Evolutionary conservation across 2,329 filamentous ascomycete species (phyloP).

Genomic region (Sporothrix inflata): DNA sequence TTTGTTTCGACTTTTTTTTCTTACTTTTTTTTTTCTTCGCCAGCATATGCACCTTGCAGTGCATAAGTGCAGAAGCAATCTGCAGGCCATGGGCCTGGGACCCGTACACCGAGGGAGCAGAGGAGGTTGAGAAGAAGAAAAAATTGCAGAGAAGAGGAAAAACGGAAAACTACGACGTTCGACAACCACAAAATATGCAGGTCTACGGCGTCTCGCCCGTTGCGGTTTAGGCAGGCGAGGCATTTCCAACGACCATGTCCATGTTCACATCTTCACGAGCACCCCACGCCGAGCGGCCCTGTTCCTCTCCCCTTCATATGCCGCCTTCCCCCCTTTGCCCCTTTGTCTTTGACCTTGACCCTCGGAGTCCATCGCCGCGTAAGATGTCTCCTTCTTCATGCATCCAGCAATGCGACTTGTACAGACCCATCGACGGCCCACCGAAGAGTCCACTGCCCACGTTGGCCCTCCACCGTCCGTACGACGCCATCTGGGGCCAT

Average conservation of each 20-base stretch:
- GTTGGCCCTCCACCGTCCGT: slow-evolving; percentile 4
- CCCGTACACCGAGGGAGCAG: not conserved
- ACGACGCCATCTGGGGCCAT: not conserved
- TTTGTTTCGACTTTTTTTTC: not conserved
- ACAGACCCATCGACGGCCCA: not conserved
- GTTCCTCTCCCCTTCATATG: not conserved
- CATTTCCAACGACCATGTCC: not conserved
- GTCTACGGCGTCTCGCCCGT: slow-evolving; percentile 15
- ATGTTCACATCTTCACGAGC: not conserved
- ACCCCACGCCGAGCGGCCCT: not conserved
- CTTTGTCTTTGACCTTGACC: not conserved
- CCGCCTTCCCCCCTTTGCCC: not conserved
- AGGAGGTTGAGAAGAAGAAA: not conserved
- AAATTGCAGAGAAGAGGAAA: not conserved
- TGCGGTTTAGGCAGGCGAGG: slow-evolving; percentile 1
- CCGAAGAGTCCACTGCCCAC: slow-evolving; percentile 16
- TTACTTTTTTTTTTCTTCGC: not conserved
- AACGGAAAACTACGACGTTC: too few species aligned
- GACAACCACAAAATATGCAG: not conserved
- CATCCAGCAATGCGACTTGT: not conserved
- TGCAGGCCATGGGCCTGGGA: slow-evolving; percentile 4
- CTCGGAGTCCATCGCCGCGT: not conserved
- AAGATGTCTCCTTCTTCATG: not conserved
- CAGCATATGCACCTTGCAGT: slow-evolving; percentile 17
- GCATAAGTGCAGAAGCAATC: slow-evolving; percentile 18